A percentile compares a stretch with the other conserved stretches of the same genome.
Evolutionary conservation across 176 grass and related monocot species (phyloP).

Genomic region (Aegilops sharonensis): DNA sequence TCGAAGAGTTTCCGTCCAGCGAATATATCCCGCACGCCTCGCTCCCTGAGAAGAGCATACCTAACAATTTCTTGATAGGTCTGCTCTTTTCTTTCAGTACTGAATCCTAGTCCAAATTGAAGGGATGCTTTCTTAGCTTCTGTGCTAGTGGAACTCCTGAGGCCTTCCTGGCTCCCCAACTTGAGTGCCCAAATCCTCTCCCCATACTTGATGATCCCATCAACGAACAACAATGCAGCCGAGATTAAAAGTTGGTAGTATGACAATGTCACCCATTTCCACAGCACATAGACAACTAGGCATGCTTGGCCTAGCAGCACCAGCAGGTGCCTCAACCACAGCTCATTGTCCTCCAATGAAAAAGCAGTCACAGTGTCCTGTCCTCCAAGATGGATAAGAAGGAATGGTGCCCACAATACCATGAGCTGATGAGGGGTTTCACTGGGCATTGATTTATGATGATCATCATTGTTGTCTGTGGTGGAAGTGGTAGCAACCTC

Average conservation of each 20-base stretch:
- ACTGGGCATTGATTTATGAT: neutral
- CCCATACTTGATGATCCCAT: neutral
- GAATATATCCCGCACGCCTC: neutral
- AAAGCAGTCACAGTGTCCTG: conserved; percentile 16
- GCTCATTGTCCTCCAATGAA: conserved; percentile 9
- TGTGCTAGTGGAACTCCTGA: neutral
- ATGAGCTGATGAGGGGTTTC: neutral
- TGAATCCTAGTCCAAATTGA: neutral
- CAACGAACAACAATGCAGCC: neutral
- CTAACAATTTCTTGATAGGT: neutral
- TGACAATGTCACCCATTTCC: neutral
- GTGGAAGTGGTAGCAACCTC: neutral
- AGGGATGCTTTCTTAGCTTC: neutral
- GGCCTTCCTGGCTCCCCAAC: neutral
- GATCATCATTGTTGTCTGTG: neutral
- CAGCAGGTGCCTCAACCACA: conserved; percentile 4
- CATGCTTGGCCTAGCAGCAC: neutral
- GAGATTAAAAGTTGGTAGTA: neutral
- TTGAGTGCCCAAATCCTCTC: conserved; percentile 1
- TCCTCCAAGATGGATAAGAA: conserved; percentile 5
- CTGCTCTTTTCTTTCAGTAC: neutral
- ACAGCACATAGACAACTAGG: neutral
- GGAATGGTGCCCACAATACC: neutral
- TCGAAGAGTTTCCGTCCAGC: neutral
- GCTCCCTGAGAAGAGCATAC: neutral